Base-by-base conservation (phyloP, 2,329 filamentous ascomycete genomes). In the Camillea tinctor region DNA sequence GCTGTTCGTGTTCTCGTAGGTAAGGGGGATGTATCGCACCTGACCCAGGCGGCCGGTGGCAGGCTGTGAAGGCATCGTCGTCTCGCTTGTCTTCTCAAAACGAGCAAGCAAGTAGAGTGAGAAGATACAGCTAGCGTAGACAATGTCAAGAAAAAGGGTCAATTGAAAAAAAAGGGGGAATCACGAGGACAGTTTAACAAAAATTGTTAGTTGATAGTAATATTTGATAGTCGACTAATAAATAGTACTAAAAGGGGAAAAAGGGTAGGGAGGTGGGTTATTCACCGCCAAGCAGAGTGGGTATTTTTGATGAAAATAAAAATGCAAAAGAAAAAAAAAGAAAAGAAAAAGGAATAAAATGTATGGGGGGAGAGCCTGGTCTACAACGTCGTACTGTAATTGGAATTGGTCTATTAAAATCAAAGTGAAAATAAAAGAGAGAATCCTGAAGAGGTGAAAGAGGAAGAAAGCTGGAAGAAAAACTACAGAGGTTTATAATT, bases 1-100 rank as follows among this genome's bases (percentile, higher is more conserved):
- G 26, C 91, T 89, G 73, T 96, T 87, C 67, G 85, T 80, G 75
- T 86, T 87, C 75, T 91, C 88, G 81, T 96, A 97, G 67, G 83
- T 84, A 63, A 94, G 83, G 57, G 92, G 85, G 60, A 98, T 90
- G 77, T 84, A 83, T 68, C 79, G 84, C 60, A 88, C 79, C 64
- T 80, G 75, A 69, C 66, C 61, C 54, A 84, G 63, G 81, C 63
- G 60, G 65, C 75, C 76, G 61, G 79, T 67, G 70, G 26, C 22
- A 23, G 52, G 21, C 26, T 60, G 56, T 3, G 67, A 66, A 60
- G 67, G 59, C 71, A 73, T 73, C 50, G 58, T 63, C 17, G 22
- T 9, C 26, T 15, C 30, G 17, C 1, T 17, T 51, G 36, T 55
- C 9, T 15, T 19, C 22, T 51, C 19, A 30, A 11, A 50, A 7